Evolutionary conservation across 2,329 filamentous ascomycete genomes (phyloP).

Genomic region (Lanzia echinophila): DNA sequence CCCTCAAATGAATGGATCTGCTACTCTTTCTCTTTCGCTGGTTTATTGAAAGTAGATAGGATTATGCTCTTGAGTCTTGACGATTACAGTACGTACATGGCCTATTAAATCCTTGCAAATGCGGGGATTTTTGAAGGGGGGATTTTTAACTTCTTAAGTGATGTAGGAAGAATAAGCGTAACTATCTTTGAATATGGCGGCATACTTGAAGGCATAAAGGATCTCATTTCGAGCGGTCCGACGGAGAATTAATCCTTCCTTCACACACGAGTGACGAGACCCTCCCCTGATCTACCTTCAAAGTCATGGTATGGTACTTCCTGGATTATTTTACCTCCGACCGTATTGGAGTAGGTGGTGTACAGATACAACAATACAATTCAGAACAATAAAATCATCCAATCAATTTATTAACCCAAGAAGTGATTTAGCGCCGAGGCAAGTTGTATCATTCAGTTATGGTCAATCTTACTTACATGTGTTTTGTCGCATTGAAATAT

Average conservation of each 20-base stretch:
- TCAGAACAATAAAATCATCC: neutral
- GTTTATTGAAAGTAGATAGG: no score
- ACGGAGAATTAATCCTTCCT: constrained; percentile 21
- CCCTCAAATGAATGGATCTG: no score
- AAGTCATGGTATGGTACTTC: no score
- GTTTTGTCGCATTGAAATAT: no score
- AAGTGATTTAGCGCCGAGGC: no score
- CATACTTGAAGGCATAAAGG: constrained; percentile 15
- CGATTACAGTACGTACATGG: no score
- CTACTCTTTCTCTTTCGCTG: no score
- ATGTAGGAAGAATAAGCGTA: neutral
- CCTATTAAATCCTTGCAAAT: neutral
- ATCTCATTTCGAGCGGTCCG: constrained; percentile 19
- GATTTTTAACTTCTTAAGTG: neutral
- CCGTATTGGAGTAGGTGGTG: neutral
- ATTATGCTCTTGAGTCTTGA: no score
- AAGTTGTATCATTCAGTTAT: no score
- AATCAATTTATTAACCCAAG: neutral
- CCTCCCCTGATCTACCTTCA: constrained; percentile 11
- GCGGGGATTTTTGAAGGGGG: neutral
- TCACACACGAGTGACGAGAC: constrained; percentile 20
- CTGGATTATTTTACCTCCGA: constrained; percentile 4
- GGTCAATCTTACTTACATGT: no score
- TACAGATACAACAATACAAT: neutral
- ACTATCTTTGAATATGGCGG: constrained; percentile 1